phyloP scores from a whole-genome alignment of 106 monocot species.

The Phalaenopsis aphrodite region DNA sequence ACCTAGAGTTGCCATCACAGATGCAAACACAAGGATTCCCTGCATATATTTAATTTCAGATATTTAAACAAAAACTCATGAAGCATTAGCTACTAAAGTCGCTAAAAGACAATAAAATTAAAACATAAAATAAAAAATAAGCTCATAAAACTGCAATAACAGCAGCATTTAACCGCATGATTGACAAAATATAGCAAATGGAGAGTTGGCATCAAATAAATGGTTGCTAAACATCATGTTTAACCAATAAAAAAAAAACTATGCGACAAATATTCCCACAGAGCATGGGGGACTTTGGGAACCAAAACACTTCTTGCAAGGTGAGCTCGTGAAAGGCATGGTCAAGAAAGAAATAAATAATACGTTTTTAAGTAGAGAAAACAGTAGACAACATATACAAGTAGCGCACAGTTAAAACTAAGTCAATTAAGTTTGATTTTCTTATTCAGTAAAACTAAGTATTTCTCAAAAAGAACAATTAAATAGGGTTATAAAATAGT shows the following conservation, averaged over 20 bases:
- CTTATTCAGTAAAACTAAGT: no score
- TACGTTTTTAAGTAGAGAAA: no score
- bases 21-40: constrained; percentile 98
- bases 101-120: not conserved
- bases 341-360: not conserved
- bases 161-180: not conserved
- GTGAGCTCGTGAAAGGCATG: not conserved
- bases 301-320: not conserved
- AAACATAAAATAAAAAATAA: not conserved
- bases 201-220: not conserved
- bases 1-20: constrained; percentile 97
- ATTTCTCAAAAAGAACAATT: no score
- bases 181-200: not conserved
- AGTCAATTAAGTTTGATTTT: no score
- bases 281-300: not conserved
- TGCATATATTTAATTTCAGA: constrained; percentile 13
- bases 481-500: no score
- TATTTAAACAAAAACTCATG: not conserved
- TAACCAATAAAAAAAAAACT: not conserved
- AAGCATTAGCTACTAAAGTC: constrained; percentile 1
- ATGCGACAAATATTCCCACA: not conserved
- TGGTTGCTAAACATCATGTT: not conserved
- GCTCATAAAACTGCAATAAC: not conserved
- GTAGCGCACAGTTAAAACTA: no score
- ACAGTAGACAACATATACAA: no score